Conservation (phyloP, 192 early-diverging fungal genomes). For the Backusella liffmaniae region DNA sequence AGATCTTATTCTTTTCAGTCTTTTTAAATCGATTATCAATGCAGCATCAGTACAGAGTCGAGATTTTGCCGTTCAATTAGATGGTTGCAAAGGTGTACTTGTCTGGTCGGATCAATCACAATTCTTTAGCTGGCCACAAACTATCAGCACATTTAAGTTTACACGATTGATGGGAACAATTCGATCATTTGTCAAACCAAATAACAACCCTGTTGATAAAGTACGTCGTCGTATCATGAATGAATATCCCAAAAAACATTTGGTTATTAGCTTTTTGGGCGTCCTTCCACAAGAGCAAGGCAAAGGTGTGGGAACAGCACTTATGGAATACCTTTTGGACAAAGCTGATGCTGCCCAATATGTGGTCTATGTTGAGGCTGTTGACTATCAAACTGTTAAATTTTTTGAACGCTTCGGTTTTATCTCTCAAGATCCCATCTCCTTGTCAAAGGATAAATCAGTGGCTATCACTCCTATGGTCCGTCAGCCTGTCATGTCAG, state of each 20-base stretch:
- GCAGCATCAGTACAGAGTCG: slow-evolving; percentile 22
- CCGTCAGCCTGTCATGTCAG: background rate
- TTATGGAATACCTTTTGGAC: slow-evolving; percentile 22
- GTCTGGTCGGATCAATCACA: slow-evolving; percentile 23
- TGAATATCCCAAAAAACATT: background rate
- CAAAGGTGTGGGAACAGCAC: slow-evolving; percentile 31
- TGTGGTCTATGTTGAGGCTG: slow-evolving; percentile 32
- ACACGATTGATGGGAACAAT: background rate
- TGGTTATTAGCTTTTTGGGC: slow-evolving; percentile 29
- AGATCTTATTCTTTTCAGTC: background rate
- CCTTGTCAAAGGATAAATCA: background rate
- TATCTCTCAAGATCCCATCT: slow-evolving; percentile 2
- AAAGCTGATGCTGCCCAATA: slow-evolving; percentile 26
- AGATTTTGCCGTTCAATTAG: slow-evolving; percentile 37
- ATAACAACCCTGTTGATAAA: background rate
- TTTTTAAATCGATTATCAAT: slow-evolving; percentile 31
- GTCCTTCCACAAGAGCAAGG: slow-evolving; percentile 32
- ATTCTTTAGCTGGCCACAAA: slow-evolving; percentile 9
- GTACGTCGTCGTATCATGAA: slow-evolving; percentile 1
- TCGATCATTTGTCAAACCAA: background rate
- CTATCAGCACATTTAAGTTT: slow-evolving; percentile 9
- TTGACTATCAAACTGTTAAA: slow-evolving; percentile 3
- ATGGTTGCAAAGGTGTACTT: slow-evolving; percentile 39
- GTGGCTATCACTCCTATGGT: slow-evolving; percentile 27
- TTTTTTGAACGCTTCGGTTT: slow-evolving; percentile 37